Evolutionary conservation across 768 basidiomycete genomes (phyloP), one percentile per base, ranked within the genome.

Genomic region (Mycena metata): DNA sequence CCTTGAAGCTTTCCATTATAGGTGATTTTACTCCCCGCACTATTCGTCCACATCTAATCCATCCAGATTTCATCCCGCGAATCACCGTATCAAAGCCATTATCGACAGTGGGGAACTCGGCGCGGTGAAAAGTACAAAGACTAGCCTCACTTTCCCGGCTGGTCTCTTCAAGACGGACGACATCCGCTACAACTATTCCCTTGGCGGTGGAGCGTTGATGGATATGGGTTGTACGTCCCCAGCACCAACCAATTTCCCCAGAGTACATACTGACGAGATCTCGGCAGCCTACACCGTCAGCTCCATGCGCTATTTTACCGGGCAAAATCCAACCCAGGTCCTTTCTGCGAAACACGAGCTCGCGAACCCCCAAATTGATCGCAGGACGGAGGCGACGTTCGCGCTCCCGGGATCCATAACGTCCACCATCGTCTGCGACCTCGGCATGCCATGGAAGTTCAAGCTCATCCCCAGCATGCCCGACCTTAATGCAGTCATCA

Each of bases 151-250:
- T 0, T 0, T 86, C 3, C 84, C 85, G 1, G 69, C 68, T 26
- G 79, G 79, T 8, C 1, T 76, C 26, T 2, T 85, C 15, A 77
- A 78, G 16, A 67, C 77, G 23, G 66, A 58, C 30, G 83, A 91
- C 72, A 87, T 90, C 64, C 81, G 90, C 2, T 86, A 80, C 79
- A 62, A 86, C 23, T 88, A 87, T 63, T 75, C 81, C 4, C 75
- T 91, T 1, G 88, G 89, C 6, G 91, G 91, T 0, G 90, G 91
- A 8, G 79, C 82, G 16, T 73, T 88, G 67, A 91, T 92, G 89
- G 91, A 91, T 71, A 82, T 86, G 82, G 89, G 88, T 50, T 85
- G 88, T 83, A 59, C 61, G 76, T 72, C 30, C 41, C n/a, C 12
- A 23, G 5, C 21, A 39, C 16, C 2, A 21, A 26, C 1, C 11